phyloP scores from a whole-genome alignment of 2,329 filamentous ascomycete species.

The Apiospora rasikravindrae region DNA sequence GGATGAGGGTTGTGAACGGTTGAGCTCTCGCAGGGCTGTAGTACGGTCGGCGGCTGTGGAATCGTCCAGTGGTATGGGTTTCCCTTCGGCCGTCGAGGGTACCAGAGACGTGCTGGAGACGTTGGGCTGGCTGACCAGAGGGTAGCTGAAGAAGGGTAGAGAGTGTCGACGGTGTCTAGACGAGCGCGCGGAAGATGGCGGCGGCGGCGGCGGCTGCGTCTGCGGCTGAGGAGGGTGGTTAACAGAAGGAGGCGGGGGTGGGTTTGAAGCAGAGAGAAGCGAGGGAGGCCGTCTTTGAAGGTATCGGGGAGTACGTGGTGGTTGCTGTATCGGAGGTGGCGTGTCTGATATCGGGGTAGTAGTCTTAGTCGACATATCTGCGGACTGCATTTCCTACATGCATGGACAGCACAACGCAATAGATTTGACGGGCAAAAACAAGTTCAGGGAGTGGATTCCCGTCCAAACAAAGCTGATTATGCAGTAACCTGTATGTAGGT shows the following conservation, averaged over 20 bases:
- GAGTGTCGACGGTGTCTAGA: constrained; percentile 42
- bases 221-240: constrained; percentile 24
- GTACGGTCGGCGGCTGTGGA: constrained; percentile 61
- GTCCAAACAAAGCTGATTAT: constrained; percentile 11
- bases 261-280: constrained; percentile 19
- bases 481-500: constrained; percentile 17
- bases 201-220: constrained; percentile 6
- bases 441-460: constrained; percentile 7
- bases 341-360: constrained; percentile 22
- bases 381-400: constrained; percentile 28
- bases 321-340: constrained; percentile 23
- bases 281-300: constrained; percentile 14
- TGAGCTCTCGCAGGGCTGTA: constrained; percentile 65
- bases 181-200: constrained; percentile 20
- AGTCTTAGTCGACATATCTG: constrained; percentile 12
- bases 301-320: constrained; percentile 18
- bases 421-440: constrained; percentile 7
- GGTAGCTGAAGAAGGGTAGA: constrained; percentile 52
- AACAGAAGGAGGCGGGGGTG: constrained; percentile 30
- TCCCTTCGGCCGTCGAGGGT: constrained; percentile 60
- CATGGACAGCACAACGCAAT: constrained; percentile 24
- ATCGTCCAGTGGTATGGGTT: constrained; percentile 61
- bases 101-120: constrained; percentile 59
- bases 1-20: constrained; percentile 58
- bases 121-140: constrained; percentile 53